These are phyloP conservation scores for Pleomassaria siparia DNA, from an alignment of 2,329 filamentous ascomycete genomes.

Conservation along the genomic window DNA sequence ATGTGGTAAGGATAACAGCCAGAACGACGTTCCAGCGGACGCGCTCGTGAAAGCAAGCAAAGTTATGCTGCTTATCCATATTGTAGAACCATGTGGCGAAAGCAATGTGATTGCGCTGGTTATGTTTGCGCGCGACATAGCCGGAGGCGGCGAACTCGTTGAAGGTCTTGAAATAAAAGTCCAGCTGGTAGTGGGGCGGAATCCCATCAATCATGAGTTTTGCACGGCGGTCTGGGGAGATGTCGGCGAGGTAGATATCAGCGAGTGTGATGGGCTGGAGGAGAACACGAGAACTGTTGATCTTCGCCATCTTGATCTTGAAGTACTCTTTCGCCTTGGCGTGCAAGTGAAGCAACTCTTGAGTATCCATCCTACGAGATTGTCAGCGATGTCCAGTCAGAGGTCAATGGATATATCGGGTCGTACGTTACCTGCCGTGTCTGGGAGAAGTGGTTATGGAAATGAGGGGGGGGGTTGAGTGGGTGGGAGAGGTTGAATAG, in stretches of 20 bases:
- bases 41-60: not conserved
- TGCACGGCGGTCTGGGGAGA: not conserved
- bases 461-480: no score
- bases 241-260: not conserved
- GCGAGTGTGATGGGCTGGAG: not conserved
- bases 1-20: not conserved
- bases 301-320: not conserved
- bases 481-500: no score
- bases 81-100: not conserved
- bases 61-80: not conserved
- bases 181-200: not conserved
- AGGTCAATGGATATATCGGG: not conserved
- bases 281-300: not conserved
- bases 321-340: not conserved
- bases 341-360: not conserved
- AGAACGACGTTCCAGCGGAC: not conserved
- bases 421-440: no score
- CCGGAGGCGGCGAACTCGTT: not conserved
- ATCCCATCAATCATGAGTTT: not conserved
- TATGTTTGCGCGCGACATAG: not conserved
- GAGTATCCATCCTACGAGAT: not conserved
- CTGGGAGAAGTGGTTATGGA: no score
- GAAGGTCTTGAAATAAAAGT: not conserved
- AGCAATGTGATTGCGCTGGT: not conserved
- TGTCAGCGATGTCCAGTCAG: not conserved